Evolutionary conservation across 192 early-diverging fungal species (phyloP).

Genomic region (Coemansia sp.): DNA sequence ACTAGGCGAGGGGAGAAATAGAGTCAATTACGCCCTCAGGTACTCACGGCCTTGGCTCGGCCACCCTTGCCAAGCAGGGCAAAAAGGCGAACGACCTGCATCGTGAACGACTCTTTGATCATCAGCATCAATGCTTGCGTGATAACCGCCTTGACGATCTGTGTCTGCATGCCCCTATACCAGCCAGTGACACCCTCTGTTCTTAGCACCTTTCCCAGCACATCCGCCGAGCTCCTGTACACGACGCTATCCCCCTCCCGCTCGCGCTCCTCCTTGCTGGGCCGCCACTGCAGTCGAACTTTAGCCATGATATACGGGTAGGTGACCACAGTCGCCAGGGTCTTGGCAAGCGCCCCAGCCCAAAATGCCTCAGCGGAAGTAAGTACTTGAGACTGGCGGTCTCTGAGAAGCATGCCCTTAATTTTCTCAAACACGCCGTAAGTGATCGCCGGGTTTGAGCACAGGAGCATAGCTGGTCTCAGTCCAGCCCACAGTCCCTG

Average conservation of each 20-base stretch:
- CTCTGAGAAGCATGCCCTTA: slow-evolving; percentile 62
- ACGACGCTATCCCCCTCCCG: slow-evolving; percentile 55
- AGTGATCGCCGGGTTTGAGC: slow-evolving; percentile 96
- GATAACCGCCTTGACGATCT: slow-evolving; percentile 99
- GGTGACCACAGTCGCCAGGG: slow-evolving; percentile 81
- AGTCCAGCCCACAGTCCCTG: slow-evolving; percentile 90
- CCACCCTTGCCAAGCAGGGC: slow-evolving; percentile 21
- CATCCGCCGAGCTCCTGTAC: slow-evolving; percentile 85
- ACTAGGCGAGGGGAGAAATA: background rate
- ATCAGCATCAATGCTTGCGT: slow-evolving; percentile 98
- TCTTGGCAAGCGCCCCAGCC: slow-evolving; percentile 92
- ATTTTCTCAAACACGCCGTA: slow-evolving; percentile 93
- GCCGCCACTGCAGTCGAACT: slow-evolving; percentile 92
- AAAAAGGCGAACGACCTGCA: slow-evolving; percentile 44
- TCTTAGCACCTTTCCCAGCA: slow-evolving; percentile 77
- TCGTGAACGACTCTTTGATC: slow-evolving; percentile 89
- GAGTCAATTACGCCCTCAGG: background rate
- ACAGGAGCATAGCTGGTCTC: slow-evolving; percentile 88
- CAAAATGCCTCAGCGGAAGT: slow-evolving; percentile 85
- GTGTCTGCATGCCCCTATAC: slow-evolving; percentile 95
- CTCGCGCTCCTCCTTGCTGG: slow-evolving; percentile 63
- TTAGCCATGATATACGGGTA: slow-evolving; percentile 99
- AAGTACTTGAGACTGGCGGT: slow-evolving; percentile 58
- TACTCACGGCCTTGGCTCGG: slow-evolving; percentile 2
- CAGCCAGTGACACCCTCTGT: slow-evolving; percentile 86